A percentile compares a stretch with the other conserved stretches of the same genome.
phyloP scores from a whole-genome alignment of 768 basidiomycete species.

The Rhizopogon sp. region DNA sequence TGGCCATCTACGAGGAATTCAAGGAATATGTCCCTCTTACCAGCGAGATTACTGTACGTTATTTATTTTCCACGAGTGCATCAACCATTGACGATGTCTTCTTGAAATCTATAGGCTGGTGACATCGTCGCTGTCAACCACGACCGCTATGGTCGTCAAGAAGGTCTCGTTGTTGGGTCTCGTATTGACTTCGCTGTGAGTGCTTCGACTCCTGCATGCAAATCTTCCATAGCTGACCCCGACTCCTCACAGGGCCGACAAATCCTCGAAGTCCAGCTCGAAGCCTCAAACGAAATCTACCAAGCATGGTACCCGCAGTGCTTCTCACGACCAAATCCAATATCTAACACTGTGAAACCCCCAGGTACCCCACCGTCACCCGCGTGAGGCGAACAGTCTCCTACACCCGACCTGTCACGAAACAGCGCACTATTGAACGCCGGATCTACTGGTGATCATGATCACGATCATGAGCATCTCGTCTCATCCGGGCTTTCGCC shows the following conservation, averaged over 20 bases:
- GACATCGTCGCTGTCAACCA: conserved; percentile 78
- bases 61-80: neutral
- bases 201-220: conserved; percentile 8
- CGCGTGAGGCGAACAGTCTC: conserved; percentile 72
- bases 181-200: conserved; percentile 67
- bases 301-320: conserved; percentile 48
- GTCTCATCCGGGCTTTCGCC: too few species aligned
- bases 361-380: conserved; percentile 73
- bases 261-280: conserved; percentile 78
- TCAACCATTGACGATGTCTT: conserved; percentile 3
- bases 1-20: conserved; percentile 34
- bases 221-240: neutral
- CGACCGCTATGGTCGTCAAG: conserved; percentile 55
- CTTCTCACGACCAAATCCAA: neutral
- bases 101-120: conserved; percentile 47
- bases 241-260: conserved; percentile 59
- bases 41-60: conserved; percentile 34
- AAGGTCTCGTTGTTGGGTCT: conserved; percentile 78
- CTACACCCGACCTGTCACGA: conserved; percentile 44
- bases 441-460: conserved; percentile 64
- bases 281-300: conserved; percentile 55
- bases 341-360: conserved; percentile 4
- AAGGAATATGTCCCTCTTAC: conserved; percentile 11
- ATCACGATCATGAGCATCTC: conserved; percentile 25
- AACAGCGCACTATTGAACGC: conserved; percentile 64